Evolutionary conservation across 257 asterid genomes (phyloP).

Genomic region (Apocynum venetum): DNA sequence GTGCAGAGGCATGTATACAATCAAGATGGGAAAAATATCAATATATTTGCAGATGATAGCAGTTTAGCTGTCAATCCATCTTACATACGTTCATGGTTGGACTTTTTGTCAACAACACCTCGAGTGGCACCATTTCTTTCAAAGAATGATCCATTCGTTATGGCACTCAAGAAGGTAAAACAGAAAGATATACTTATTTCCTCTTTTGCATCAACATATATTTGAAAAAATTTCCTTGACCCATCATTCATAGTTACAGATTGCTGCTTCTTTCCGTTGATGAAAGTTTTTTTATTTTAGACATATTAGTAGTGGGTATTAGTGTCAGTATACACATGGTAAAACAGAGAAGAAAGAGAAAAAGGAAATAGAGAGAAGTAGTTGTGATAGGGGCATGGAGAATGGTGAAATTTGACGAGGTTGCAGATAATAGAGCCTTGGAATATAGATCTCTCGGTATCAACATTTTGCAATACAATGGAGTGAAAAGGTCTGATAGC

Average conservation of each 20-base stretch:
- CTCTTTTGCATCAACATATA: neutral
- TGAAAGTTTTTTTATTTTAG: neutral
- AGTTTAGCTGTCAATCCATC: slow-evolving; percentile 82
- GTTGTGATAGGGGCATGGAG: neutral
- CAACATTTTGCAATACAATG: neutral
- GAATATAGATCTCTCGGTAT: neutral
- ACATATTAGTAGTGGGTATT: neutral
- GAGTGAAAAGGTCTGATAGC: neutral
- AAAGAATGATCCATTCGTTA: slow-evolving; percentile 63
- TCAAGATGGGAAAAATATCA: slow-evolving; percentile 52
- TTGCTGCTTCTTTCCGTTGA: neutral
- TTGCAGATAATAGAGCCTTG: no score
- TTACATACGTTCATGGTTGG: slow-evolving; percentile 75
- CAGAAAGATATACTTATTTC: neutral
- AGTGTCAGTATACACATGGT: neutral
- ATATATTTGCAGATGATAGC: slow-evolving; percentile 75
- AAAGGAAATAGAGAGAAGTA: neutral
- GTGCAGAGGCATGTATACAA: slow-evolving; percentile 77
- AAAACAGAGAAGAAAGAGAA: neutral
- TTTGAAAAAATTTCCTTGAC: neutral
- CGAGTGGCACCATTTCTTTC: slow-evolving; percentile 79
- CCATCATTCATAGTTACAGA: neutral
- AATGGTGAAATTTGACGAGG: neutral
- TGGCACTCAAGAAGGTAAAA: slow-evolving; percentile 75
- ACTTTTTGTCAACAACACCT: slow-evolving; percentile 77